These are phyloP conservation scores for Rostrohypoxylon terebratum DNA, from an alignment of 495 filamentous ascomycete species.

Conservation along the genomic window DNA sequence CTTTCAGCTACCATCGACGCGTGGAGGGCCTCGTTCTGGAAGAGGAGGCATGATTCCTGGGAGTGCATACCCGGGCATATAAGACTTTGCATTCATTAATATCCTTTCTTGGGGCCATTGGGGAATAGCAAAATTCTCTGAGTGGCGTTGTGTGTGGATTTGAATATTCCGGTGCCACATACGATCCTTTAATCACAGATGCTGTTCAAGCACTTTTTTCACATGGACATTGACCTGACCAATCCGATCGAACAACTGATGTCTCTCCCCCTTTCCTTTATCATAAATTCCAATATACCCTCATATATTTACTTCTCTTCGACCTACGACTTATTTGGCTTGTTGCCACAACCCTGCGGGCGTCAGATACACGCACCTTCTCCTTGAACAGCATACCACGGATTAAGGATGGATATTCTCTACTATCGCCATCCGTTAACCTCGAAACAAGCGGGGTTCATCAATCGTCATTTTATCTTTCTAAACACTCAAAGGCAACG, in stretches of 20 bases:
- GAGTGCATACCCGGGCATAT: conserved; percentile 52
- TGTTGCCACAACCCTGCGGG: not conserved
- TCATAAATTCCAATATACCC: conserved; percentile 40
- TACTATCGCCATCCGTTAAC: conserved; percentile 10
- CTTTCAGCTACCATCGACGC: conserved; percentile 68
- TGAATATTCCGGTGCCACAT: not conserved
- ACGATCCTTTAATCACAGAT: conserved; percentile 17
- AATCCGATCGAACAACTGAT: conserved; percentile 11
- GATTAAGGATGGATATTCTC: not conserved
- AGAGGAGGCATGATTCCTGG: conserved; percentile 51
- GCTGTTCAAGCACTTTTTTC: conserved; percentile 21
- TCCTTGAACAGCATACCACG: conserved; percentile 24
- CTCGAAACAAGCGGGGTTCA: conserved; percentile 6
- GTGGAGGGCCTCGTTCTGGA: conserved; percentile 38
- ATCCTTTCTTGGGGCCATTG: not conserved
- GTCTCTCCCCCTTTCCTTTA: conserved; percentile 23
- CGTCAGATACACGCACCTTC: conserved; percentile 16
- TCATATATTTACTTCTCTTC: conserved; percentile 34
- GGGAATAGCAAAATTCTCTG: not conserved
- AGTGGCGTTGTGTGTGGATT: not conserved
- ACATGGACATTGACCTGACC: conserved; percentile 14
- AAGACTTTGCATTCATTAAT: conserved; percentile 27
- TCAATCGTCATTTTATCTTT: conserved; percentile 4
- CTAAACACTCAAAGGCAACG: conserved; percentile 16
- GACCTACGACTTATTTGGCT: conserved; percentile 23